These are phyloP conservation scores for Tetracladium marchalianum DNA, from an alignment of 495 filamentous ascomycete genomes.

Conservation along the genomic window DNA sequence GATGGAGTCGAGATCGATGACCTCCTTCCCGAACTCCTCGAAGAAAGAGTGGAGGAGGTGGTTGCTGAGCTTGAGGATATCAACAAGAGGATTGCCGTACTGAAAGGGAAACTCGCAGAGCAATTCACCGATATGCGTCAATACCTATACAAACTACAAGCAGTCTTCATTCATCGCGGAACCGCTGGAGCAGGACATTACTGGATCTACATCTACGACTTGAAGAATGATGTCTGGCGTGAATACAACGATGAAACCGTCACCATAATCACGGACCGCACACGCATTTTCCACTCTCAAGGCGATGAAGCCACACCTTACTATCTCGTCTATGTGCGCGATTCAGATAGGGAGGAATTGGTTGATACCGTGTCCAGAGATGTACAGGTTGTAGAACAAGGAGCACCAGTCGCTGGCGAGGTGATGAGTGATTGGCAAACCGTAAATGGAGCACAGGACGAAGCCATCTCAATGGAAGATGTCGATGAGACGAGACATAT, in stretches of 20 bases:
- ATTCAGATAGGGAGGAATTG: constrained; percentile 46
- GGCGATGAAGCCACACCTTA: constrained; percentile 64
- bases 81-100: constrained; percentile 4
- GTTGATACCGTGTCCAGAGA: constrained; percentile 36
- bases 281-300: constrained; percentile 56
- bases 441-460: background rate
- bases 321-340: constrained; percentile 77
- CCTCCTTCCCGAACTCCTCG: constrained; percentile 14
- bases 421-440: background rate
- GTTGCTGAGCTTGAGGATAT: constrained; percentile 15
- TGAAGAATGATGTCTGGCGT: constrained; percentile 69
- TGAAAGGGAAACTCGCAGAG: constrained; percentile 33
- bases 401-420: background rate
- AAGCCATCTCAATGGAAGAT: constrained; percentile 1
- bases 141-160: constrained; percentile 73
- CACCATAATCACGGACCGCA: constrained; percentile 48
- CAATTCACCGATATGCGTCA: constrained; percentile 52
- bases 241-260: constrained; percentile 90
- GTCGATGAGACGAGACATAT: constrained; percentile 6
- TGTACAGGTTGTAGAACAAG: constrained; percentile 6
- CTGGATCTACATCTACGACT: constrained; percentile 95
- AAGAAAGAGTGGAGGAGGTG: constrained; percentile 13
- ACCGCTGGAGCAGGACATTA: constrained; percentile 67
- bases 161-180: constrained; percentile 85
- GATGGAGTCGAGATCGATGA: constrained; percentile 11